These are phyloP conservation scores for Bolboschoenus planiculmis DNA, from an alignment of 176 grass and related monocot species.

Conservation along the genomic window DNA sequence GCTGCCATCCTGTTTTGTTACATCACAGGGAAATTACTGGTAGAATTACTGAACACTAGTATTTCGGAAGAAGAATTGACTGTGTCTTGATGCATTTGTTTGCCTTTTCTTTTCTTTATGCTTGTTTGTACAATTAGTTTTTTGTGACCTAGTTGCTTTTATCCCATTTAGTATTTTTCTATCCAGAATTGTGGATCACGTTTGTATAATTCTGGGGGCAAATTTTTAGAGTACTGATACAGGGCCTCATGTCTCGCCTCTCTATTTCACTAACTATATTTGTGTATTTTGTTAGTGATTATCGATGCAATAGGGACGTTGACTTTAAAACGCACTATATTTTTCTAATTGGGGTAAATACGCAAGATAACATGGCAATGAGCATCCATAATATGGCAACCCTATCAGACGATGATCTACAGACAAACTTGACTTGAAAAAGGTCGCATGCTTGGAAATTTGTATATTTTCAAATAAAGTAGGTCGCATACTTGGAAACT, in stretches of 20 bases:
- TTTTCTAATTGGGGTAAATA: too few relatives aligned
- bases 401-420: background rate
- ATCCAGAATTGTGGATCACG: background rate
- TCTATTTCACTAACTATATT: too few relatives aligned
- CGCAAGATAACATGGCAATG: background rate
- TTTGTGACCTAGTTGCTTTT: background rate
- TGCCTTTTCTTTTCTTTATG: background rate
- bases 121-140: slow-evolving; percentile 1
- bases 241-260: too few relatives aligned
- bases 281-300: too few relatives aligned
- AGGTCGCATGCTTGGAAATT: too few relatives aligned
- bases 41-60: background rate
- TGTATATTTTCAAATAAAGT: too few relatives aligned
- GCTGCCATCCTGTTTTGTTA: background rate
- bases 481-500: too few relatives aligned
- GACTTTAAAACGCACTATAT: too few relatives aligned
- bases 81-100: background rate
- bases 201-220: background rate
- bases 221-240: too few relatives aligned
- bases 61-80: background rate
- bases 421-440: too few relatives aligned
- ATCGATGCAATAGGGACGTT: too few relatives aligned
- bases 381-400: background rate
- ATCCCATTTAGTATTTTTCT: background rate
- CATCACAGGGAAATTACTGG: background rate